Evolutionary conservation across 2,329 filamentous ascomycete species (phyloP).

Genomic region (Calonectria crousiana): DNA sequence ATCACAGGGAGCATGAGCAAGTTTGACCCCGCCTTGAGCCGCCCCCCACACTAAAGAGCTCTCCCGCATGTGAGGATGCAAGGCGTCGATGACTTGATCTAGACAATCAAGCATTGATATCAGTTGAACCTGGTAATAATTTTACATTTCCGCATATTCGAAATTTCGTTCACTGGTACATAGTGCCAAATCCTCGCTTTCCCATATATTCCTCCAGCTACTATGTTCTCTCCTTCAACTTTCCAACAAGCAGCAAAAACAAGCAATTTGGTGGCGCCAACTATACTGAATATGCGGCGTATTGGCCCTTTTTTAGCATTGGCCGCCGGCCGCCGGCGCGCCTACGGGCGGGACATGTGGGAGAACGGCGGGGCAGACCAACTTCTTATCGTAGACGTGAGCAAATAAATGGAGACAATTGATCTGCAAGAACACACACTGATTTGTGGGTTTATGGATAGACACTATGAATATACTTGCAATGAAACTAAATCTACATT

Average conservation of each 20-base stretch:
- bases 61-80: background rate
- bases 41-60: background rate
- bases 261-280: background rate
- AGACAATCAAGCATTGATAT: background rate
- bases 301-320: background rate
- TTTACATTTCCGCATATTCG: background rate
- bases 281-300: background rate
- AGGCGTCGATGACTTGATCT: slow-evolving; percentile 1
- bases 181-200: background rate
- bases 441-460: background rate
- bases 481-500: background rate
- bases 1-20: background rate
- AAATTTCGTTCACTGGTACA: background rate
- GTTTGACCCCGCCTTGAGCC: slow-evolving; percentile 3
- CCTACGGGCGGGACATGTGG: background rate
- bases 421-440: background rate
- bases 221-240: background rate
- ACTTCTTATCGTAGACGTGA: background rate
- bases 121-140: background rate
- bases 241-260: background rate
- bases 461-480: background rate
- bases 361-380: background rate
- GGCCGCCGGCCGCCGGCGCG: slow-evolving; percentile 13
- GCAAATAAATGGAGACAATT: background rate
- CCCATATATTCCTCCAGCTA: background rate